Evolutionary conservation across 129 eudicot species (phyloP), one percentile per base, ranked within the genome.

Genomic region (Apium graveolens): DNA sequence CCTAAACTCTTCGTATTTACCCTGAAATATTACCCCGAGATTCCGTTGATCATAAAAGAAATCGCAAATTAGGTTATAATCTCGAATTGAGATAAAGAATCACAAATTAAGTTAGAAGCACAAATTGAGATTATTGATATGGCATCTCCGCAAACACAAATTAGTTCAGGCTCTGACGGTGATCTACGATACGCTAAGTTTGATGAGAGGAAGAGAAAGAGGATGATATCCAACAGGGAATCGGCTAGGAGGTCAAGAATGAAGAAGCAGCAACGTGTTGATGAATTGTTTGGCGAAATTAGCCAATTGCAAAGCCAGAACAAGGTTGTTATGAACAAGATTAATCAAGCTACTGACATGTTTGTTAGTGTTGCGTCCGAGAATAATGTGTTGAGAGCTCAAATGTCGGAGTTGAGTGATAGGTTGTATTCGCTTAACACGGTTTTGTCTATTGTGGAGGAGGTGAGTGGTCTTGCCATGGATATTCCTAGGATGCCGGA

Each of bases 191-290:
- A 77, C 32, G 84, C 83, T 1, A 62, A 70, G 44, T 42, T 74
- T n/a, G 90, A 89, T 20, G 93, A 89, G n/a, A 82, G 83, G 82
- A 82, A 85, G 73, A 83, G 87, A 45, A 88, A 85, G 83, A 73
- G 91, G 31, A 88, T 85, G 87, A 68, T 85, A 34, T 88, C 91
- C 3, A 88, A 88, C 69, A 78, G 91, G 7, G 89, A 88, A 65
- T 88, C 91, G 1, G 91, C 91, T 24, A 82, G 87, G 37, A 74
- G 91, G n/a, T 88, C 91, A 10, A 73, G 91, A 2, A 83, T 83
- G 85, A 85, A 75, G 85, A 88, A 88, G 83, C 91, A 88, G 57
- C 84, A 88, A 46, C 89, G 74, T n/a, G 45, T 88, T 78, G 89
- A 88, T 16, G 89, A 85, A 46, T 80, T 88, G 77, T 34, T 78